Percentiles rank a stretch among this genome's conserved stretches.
Evolutionary conservation across 1,284 basidiomycete species (phyloP).

Genomic region (Sanghuangporus sanghuang): DNA sequence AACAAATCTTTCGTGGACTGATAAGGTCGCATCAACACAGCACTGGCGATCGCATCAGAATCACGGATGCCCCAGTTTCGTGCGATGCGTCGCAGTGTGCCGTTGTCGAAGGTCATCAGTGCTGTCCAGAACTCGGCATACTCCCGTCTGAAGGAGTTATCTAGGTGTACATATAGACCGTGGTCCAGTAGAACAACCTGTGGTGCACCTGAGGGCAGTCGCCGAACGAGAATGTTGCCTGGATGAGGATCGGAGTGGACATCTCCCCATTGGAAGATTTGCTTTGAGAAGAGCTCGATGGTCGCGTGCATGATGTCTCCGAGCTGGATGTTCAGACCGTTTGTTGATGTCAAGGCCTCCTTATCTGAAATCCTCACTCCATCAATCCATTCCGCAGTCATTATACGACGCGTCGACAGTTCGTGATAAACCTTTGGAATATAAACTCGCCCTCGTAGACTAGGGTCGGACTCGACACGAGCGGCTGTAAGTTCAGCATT

Average conservation of each 20-base stretch:
- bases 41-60: constrained; percentile 73
- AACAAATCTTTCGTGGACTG: constrained; percentile 22
- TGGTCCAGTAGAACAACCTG: constrained; percentile 89
- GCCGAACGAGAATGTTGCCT: constrained; percentile 81
- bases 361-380: constrained; percentile 75
- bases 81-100: constrained; percentile 57
- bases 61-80: constrained; percentile 76
- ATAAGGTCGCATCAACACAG: constrained; percentile 57
- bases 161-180: constrained; percentile 73
- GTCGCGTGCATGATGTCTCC: constrained; percentile 76
- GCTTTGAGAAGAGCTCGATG: constrained; percentile 76
- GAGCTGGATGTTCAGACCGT: constrained; percentile 31
- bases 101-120: constrained; percentile 68
- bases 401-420: constrained; percentile 69
- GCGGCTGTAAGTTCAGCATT: constrained; percentile 59
- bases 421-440: constrained; percentile 76
- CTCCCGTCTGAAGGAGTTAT: constrained; percentile 60
- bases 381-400: constrained; percentile 88
- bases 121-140: constrained; percentile 80
- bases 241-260: constrained; percentile 75
- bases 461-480: constrained; percentile 59
- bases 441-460: constrained; percentile 65
- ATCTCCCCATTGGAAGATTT: constrained; percentile 89
- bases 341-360: constrained; percentile 43
- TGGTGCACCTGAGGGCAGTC: constrained; percentile 56